Evolutionary conservation across 345 rosid genomes (phyloP), one percentile per base, ranked within the genome.

Genomic region (Pistacia vera): DNA sequence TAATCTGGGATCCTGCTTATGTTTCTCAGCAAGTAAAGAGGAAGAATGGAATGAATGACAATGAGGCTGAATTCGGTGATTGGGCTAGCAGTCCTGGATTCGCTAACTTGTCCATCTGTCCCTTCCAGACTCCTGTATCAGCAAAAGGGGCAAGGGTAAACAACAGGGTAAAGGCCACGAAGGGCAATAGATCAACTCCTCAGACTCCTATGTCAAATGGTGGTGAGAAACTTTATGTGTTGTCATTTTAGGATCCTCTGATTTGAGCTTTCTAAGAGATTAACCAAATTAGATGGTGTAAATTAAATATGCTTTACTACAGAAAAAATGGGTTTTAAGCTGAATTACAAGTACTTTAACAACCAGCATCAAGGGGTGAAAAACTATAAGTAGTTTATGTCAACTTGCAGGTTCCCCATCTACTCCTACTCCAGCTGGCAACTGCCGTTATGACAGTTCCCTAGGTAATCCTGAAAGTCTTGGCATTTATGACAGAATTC

Each of bases 401-500:
- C 60, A 78, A 71, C 62, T 80, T 86, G 90, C 93, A 96, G 99
- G 89, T 74, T 92, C 93, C 60, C 90, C 94, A 51, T 81, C 80
- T 74, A 76, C 89, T 75, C 92, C 86, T 68, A 93, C 97, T 78
- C 92, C 98, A 20, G 85, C 90, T 35, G 90, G 98, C 79, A 93
- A 85, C 77, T 92, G 99, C 67, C 98, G 99, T n/a, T 91, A 93
- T 80, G 99, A 96, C 81, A 96, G 94, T 85, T 93, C 99, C 64
- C 81, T 96, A 80, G 93, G 99, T 96, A 88, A 84, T 71, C 48
- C 56, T 60, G 46, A 25, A 76, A 70, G 41, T 72, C 1, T 54
- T 70, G 51, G 17, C 51, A 22, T 54, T 59, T 18, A 11, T 8
- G n/a, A 44, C 46, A 68, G 33, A 30, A 17, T 16, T 80, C 18